These are phyloP conservation scores for Pseudogymnoascus sp. DNA, from an alignment of 2,329 filamentous ascomycete genomes.

Conservation along the genomic window DNA sequence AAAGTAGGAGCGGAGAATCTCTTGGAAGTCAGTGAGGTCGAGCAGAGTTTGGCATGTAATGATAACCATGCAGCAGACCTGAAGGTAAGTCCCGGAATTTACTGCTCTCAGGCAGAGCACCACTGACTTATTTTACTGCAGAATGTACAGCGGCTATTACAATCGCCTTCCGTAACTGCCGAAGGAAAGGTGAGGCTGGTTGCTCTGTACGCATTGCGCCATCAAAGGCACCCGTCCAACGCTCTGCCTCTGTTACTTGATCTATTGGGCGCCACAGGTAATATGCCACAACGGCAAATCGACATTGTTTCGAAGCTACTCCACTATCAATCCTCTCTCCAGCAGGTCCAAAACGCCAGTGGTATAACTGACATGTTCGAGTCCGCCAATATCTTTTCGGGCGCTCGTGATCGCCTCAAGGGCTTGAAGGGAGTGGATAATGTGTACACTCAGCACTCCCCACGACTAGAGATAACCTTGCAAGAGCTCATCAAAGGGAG, in stretches of 20 bases:
- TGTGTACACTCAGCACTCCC: conserved; percentile 96
- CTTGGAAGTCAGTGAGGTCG: conserved; percentile 93
- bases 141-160: conserved; percentile 80
- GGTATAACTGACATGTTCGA: conserved; percentile 91
- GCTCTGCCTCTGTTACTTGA: conserved; percentile 80
- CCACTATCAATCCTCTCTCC: conserved; percentile 78
- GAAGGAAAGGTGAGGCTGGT: conserved; percentile 86
- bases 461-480: conserved; percentile 75
- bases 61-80: conserved; percentile 88
- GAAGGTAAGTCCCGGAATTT: conserved; percentile 53
- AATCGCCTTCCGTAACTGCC: conserved; percentile 65
- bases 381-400: conserved; percentile 81
- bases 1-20: conserved; percentile 78
- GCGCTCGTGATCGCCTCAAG: conserved; percentile 80
- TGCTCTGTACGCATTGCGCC: conserved; percentile 89
- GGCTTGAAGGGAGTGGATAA: conserved; percentile 97
- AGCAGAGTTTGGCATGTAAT: conserved; percentile 94
- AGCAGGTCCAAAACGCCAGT: conserved; percentile 64
- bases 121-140: conserved; percentile 29
- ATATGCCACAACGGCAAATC: conserved; percentile 66
- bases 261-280: conserved; percentile 75
- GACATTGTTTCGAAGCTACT: conserved; percentile 77
- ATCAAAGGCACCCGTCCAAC: conserved; percentile 79
- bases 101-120: background rate
- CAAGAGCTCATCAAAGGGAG: conserved; percentile 91